Conservation (phyloP, 495 filamentous ascomycete genomes). For the Neurospora sp. region DNA sequence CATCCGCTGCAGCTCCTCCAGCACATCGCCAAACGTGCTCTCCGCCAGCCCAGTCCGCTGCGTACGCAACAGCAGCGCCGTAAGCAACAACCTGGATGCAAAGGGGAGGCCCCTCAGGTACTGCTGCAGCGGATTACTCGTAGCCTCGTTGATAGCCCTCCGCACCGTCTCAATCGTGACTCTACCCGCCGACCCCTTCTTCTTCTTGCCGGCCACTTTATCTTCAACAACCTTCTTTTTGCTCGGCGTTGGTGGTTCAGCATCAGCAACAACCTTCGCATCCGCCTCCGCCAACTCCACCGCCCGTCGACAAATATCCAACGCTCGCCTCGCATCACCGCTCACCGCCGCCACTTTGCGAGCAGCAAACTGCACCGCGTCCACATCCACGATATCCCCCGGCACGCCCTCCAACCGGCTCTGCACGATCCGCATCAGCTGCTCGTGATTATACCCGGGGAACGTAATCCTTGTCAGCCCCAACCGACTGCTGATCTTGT, state of each 20-base stretch:
- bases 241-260: conserved; percentile 21
- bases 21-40: conserved; percentile 77
- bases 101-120: conserved; percentile 75
- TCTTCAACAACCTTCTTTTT: conserved; percentile 1
- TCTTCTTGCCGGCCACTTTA: conserved; percentile 8
- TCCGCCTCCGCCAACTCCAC: conserved; percentile 91
- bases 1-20: conserved; percentile 77
- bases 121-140: conserved; percentile 81
- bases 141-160: conserved; percentile 88
- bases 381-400: conserved; percentile 80
- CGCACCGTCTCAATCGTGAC: conserved; percentile 92
- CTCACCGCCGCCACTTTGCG: conserved; percentile 94
- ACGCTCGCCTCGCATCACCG: conserved; percentile 82
- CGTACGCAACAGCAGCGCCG: conserved; percentile 67
- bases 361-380: conserved; percentile 93
- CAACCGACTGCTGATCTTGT: conserved; percentile 92
- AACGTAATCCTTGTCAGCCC: conserved; percentile 91
- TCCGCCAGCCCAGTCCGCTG: conserved; percentile 77
- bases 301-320: conserved; percentile 92
- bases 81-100: conserved; percentile 72
- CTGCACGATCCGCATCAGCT: conserved; percentile 95
- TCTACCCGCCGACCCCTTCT: conserved; percentile 29
- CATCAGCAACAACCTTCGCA: conserved; percentile 56
- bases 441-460: conserved; percentile 91
- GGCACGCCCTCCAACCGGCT: conserved; percentile 79